Conservation (phyloP, 23 red algal species). For the Gracilaria gracilis region DNA sequence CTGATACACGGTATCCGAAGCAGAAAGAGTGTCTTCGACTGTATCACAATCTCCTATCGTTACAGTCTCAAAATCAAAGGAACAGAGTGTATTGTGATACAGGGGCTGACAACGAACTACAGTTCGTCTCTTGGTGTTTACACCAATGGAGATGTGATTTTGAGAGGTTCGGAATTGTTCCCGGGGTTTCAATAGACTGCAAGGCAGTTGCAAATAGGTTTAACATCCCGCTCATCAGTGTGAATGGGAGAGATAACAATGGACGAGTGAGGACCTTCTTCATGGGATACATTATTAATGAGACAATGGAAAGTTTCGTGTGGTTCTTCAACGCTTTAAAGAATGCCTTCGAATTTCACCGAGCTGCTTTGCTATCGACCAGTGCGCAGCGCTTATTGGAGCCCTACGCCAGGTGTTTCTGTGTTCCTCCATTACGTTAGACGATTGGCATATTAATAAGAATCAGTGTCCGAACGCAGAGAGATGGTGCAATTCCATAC, state of each 20-base stretch:
- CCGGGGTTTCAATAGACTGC: constrained; percentile 9
- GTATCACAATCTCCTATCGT: background rate
- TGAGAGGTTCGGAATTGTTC: constrained; percentile 10
- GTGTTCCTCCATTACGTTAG: too few relatives aligned
- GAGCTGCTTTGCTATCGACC: background rate
- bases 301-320: background rate
- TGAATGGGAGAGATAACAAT: too few relatives aligned
- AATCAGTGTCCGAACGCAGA: too few relatives aligned
- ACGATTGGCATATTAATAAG: too few relatives aligned
- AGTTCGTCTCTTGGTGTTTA: background rate
- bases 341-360: background rate
- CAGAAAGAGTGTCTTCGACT: too few relatives aligned
- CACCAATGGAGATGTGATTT: background rate
- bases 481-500: background rate
- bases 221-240: too few relatives aligned
- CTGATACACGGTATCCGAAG: background rate
- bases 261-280: too few relatives aligned
- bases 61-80: background rate
- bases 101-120: background rate
- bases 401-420: too few relatives aligned
- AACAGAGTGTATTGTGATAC: background rate
- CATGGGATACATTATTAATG: too few relatives aligned
- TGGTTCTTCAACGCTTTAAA: background rate
- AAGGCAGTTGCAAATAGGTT: background rate
- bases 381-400: background rate